Evolutionary conservation across 768 basidiomycete genomes (phyloP).

Genomic region (Lentinula sp.): DNA sequence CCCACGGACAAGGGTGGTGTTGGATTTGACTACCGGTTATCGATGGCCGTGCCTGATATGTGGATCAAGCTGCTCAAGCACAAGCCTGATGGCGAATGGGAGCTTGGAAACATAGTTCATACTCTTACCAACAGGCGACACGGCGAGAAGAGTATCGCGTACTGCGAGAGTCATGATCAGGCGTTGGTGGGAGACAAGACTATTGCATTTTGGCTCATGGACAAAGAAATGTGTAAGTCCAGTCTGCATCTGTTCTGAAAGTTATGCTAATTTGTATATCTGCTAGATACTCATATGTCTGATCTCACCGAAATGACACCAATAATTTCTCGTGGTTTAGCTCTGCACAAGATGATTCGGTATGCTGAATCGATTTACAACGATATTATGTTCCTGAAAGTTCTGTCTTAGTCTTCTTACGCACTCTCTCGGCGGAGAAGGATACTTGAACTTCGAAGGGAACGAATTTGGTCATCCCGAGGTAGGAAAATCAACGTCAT

Average conservation of each 20-base stretch:
- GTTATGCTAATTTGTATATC: not conserved
- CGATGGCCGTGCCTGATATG: conserved; percentile 99
- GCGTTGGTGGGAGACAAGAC: conserved; percentile 99
- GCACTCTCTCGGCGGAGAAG: conserved; percentile 93
- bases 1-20: conserved; percentile 80
- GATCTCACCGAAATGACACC: conserved; percentile 33
- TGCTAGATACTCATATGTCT: conserved; percentile 14
- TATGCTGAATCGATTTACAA: conserved; percentile 22
- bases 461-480: conserved; percentile 99
- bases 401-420: conserved; percentile 62
- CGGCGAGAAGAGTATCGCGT: conserved; percentile 88
- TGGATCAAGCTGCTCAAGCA: conserved; percentile 99
- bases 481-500: conserved; percentile 32
- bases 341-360: conserved; percentile 98
- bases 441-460: conserved; percentile 95
- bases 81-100: conserved; percentile 80
- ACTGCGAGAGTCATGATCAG: conserved; percentile 96
- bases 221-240: conserved; percentile 96
- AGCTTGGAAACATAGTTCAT: conserved; percentile 79
- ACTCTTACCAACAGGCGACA: conserved; percentile 88
- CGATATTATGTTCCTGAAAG: not conserved
- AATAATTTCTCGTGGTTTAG: conserved; percentile 80
- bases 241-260: not conserved
- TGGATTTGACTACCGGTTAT: conserved; percentile 96
- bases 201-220: conserved; percentile 99